Evolutionary conservation across 257 asterid species (phyloP).

Genomic region (Cruciata laevipes): DNA sequence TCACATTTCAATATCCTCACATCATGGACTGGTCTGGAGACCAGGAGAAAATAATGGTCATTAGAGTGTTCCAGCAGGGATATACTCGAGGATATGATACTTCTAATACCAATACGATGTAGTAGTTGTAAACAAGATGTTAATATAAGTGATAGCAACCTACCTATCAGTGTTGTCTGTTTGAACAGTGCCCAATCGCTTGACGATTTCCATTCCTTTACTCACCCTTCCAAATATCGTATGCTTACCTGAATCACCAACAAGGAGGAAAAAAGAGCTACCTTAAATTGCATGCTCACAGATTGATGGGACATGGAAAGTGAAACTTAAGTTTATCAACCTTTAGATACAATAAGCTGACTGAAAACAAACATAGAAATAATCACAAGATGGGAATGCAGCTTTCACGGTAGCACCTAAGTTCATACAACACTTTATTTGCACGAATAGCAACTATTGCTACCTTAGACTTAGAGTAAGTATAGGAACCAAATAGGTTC

Average conservation of each 20-base stretch:
- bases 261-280: background rate
- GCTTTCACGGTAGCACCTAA: background rate
- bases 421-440: background rate
- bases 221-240: conserved; percentile 93
- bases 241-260: conserved; percentile 61
- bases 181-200: conserved; percentile 96
- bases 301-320: background rate
- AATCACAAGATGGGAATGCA: background rate
- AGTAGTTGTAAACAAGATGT: background rate
- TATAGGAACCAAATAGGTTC: background rate
- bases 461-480: background rate
- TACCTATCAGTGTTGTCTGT: conserved; percentile 95
- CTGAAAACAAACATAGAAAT: background rate
- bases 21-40: conserved; percentile 76
- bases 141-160: conserved; percentile 4
- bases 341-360: background rate
- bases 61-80: background rate
- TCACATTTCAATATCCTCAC: conserved; percentile 73
- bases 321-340: background rate
- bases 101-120: background rate
- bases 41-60: conserved; percentile 9
- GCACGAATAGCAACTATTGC: background rate
- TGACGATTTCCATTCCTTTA: conserved; percentile 92
- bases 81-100: background rate
- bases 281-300: background rate